Percentiles rank a stretch among this genome's conserved stretches.
These are phyloP conservation scores for Aphanocladium album DNA, from an alignment of 2,329 filamentous ascomycete genomes.

Conservation along the genomic window DNA sequence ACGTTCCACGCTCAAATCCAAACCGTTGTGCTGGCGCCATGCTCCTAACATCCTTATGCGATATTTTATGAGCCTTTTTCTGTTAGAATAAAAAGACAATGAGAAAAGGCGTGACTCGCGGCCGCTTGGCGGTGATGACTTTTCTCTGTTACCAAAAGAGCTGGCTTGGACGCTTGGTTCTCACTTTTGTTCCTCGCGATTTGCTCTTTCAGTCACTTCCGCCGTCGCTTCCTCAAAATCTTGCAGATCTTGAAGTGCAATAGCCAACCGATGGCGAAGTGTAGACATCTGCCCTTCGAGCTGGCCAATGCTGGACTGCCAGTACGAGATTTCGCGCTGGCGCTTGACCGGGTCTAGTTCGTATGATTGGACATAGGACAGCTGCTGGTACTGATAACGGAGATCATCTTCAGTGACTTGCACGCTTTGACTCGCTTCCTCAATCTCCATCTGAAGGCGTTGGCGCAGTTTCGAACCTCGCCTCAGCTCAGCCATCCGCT, in stretches of 20 bases:
- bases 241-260: constrained; percentile 5
- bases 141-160: not conserved
- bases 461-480: constrained; percentile 10
- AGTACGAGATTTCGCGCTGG: not conserved
- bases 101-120: too few species aligned
- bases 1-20: not conserved
- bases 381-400: constrained; percentile 4
- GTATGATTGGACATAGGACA: not conserved
- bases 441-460: constrained; percentile 8
- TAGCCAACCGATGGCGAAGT: not conserved
- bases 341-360: not conserved
- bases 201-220: not conserved
- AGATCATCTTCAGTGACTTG: not conserved
- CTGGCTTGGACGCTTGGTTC: not conserved
- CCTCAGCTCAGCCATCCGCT: constrained; percentile 10
- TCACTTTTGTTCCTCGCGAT: not conserved
- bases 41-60: too few species aligned
- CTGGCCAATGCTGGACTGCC: constrained; percentile 2
- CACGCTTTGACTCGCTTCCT: not conserved
- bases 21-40: not conserved
- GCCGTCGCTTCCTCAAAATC: constrained; percentile 12
- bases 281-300: not conserved
- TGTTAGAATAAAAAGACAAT: not conserved
- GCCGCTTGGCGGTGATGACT: too few species aligned
- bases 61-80: not conserved